These are phyloP conservation scores for Colletotrichum orbiculare DNA, from an alignment of 2,329 filamentous ascomycete species.

Conservation along the genomic window DNA sequence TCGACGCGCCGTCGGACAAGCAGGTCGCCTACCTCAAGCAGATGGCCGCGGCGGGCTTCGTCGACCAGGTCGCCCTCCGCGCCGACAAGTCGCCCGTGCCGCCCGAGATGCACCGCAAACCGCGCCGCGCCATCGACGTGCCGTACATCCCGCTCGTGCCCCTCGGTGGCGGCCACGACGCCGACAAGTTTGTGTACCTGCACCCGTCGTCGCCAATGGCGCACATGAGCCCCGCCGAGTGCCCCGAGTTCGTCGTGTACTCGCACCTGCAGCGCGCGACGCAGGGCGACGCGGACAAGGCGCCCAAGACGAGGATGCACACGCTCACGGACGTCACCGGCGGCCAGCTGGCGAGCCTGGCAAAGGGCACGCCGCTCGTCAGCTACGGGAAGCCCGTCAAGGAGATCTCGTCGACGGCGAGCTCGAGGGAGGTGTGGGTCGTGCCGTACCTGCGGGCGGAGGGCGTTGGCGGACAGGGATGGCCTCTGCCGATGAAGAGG, in stretches of 20 bases:
- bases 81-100: conserved; percentile 85
- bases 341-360: conserved; percentile 79
- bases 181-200: conserved; percentile 81
- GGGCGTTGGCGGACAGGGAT: conserved; percentile 74
- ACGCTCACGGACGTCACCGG: conserved; percentile 83
- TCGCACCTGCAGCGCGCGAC: conserved; percentile 81
- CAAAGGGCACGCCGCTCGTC: conserved; percentile 86
- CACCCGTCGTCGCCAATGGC: conserved; percentile 88
- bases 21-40: conserved; percentile 87
- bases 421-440: conserved; percentile 81
- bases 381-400: conserved; percentile 92
- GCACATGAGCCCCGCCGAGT: conserved; percentile 74
- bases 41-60: conserved; percentile 90
- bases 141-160: conserved; percentile 89
- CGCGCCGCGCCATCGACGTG: conserved; percentile 89
- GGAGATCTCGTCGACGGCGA: conserved; percentile 67
- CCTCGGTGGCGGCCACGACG: conserved; percentile 58
- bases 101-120: conserved; percentile 73
- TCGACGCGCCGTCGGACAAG: conserved; percentile 70
- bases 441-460: conserved; percentile 81
- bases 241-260: conserved; percentile 90
- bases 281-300: conserved; percentile 63
- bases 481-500: conserved; percentile 87
- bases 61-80: conserved; percentile 93
- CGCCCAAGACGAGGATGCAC: conserved; percentile 85